Percentiles rank a stretch among this genome's conserved stretches.
Conservation (phyloP, 2,329 filamentous ascomycete species). For the Aspergillus pseudonomiae region DNA sequence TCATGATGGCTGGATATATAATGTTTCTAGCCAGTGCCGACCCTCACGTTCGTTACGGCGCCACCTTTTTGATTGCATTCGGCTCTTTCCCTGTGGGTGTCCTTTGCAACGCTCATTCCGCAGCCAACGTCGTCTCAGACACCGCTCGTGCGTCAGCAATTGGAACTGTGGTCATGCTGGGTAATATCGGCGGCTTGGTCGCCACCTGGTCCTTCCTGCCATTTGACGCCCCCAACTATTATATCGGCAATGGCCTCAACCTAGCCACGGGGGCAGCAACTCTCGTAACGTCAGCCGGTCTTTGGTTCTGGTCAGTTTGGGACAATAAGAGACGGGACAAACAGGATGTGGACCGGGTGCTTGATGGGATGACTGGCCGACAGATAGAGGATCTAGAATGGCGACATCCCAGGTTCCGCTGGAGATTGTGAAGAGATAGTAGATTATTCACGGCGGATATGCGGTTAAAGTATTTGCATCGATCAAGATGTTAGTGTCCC, state of each 20-base stretch:
- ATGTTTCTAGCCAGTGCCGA: slow-evolving; percentile 66
- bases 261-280: slow-evolving; percentile 63
- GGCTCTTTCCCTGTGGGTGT: slow-evolving; percentile 67
- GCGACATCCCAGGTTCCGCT: slow-evolving; percentile 58
- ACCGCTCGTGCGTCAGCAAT: slow-evolving; percentile 69
- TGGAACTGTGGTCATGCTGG: slow-evolving; percentile 70
- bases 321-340: slow-evolving; percentile 63
- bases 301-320: slow-evolving; percentile 63
- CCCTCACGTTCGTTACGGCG: slow-evolving; percentile 64
- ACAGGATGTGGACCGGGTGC: slow-evolving; percentile 58
- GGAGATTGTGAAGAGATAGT: slow-evolving; percentile 42
- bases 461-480: background rate
- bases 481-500: too few species aligned
- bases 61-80: slow-evolving; percentile 69
- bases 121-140: slow-evolving; percentile 72
- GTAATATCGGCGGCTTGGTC: slow-evolving; percentile 71
- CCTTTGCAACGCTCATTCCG: slow-evolving; percentile 67
- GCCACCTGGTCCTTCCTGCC: slow-evolving; percentile 68
- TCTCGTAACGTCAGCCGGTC: slow-evolving; percentile 52
- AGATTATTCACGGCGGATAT: background rate
- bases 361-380: slow-evolving; percentile 56
- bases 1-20: slow-evolving; percentile 70
- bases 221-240: slow-evolving; percentile 66
- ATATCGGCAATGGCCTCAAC: slow-evolving; percentile 72
- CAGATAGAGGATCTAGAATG: slow-evolving; percentile 66